Evolutionary conservation across 345 rosid genomes (phyloP).

Genomic region (Eucalyptus polybractea): DNA sequence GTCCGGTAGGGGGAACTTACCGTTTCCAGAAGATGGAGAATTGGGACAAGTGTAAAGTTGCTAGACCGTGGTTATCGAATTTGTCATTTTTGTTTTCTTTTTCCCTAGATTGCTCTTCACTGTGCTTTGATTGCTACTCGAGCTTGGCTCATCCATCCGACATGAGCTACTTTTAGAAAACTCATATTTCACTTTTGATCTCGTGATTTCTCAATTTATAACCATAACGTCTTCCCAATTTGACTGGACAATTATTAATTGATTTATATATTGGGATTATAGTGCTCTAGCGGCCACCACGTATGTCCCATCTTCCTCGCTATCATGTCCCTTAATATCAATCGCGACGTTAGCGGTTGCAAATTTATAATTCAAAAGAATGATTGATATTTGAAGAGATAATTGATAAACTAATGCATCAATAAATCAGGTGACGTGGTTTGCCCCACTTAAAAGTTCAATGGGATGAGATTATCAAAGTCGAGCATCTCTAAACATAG

Average conservation of each 20-base stretch:
- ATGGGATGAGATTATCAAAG: neutral
- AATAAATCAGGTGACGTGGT: neutral
- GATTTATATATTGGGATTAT: neutral
- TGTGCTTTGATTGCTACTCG: neutral
- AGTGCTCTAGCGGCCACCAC: accelerated
- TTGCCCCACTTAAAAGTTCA: neutral
- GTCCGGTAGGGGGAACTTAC: neutral
- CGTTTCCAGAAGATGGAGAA: neutral
- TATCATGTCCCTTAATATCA: neutral
- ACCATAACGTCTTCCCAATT: neutral
- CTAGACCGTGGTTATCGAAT: neutral
- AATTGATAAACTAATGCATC: neutral
- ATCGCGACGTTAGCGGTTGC: accelerated
- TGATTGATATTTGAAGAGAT: neutral
- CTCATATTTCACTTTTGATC: neutral
- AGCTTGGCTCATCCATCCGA: neutral
- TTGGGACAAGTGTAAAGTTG: neutral
- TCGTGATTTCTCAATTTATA: neutral
- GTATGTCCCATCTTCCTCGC: accelerated
- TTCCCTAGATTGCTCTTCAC: neutral
- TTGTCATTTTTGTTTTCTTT: neutral
- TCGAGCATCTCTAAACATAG: neutral
- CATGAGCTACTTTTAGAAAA: neutral
- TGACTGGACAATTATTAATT: neutral
- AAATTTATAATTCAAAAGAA: neutral